These are phyloP conservation scores for Penicillium fimorum DNA, from an alignment of 495 filamentous ascomycete genomes.

Conservation along the genomic window DNA sequence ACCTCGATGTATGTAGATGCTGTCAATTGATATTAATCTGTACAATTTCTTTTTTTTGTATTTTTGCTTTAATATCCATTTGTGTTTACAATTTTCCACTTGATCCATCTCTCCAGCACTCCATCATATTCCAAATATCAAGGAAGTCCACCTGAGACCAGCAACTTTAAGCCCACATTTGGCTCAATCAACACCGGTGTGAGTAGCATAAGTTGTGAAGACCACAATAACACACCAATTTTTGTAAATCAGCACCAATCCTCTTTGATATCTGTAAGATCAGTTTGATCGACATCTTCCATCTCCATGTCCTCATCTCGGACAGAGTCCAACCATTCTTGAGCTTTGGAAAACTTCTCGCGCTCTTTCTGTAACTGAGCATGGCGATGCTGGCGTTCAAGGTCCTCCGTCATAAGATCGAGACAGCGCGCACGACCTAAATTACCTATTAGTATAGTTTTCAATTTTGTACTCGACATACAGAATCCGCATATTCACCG, in stretches of 20 bases:
- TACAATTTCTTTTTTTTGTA: neutral
- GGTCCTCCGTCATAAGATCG: conserved; percentile 48
- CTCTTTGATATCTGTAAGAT: neutral
- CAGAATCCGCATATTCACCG: conserved; percentile 27
- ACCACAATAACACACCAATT: neutral
- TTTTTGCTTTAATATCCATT: neutral
- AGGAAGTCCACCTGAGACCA: neutral
- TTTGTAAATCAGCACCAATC: neutral
- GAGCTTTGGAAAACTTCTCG: conserved; percentile 45
- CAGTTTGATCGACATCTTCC: neutral
- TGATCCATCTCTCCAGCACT: neutral
- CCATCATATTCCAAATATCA: neutral
- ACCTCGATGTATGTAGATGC: neutral
- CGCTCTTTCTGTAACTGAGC: conserved; percentile 39
- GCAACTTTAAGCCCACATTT: neutral
- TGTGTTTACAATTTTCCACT: neutral
- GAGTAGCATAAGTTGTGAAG: neutral
- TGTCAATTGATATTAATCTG: neutral
- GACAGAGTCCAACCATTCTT: conserved; percentile 36
- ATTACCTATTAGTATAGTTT: conserved; percentile 1
- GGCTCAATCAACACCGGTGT: neutral
- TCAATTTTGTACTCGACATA: neutral
- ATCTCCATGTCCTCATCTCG: conserved; percentile 23
- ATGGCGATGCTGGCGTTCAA: conserved; percentile 41
- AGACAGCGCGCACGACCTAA: conserved; percentile 21